Conservation (phyloP, 495 filamentous ascomycete species). For the Annulohypoxylon stygium region DNA sequence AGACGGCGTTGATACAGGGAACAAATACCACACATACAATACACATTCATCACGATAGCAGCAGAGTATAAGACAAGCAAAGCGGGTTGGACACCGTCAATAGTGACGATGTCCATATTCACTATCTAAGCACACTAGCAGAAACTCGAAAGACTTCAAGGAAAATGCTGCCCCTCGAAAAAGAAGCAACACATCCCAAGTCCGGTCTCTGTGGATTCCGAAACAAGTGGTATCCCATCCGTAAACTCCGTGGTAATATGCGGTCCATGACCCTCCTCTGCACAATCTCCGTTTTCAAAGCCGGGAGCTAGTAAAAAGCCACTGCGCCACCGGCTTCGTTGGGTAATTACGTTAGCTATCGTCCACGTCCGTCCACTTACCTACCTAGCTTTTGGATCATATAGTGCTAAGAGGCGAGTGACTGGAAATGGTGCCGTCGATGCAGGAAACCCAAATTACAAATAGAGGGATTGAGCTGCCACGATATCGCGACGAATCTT, state of each 20-base stretch:
- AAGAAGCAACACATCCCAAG: constrained; percentile 18
- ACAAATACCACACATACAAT: constrained; percentile 13
- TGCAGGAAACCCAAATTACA: constrained; percentile 61
- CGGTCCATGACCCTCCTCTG: neutral
- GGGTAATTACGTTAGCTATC: constrained; percentile 1
- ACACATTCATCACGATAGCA: constrained; percentile 10
- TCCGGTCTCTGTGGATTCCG: constrained; percentile 34
- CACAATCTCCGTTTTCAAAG: neutral
- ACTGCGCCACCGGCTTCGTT: neutral
- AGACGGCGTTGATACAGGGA: constrained; percentile 12
- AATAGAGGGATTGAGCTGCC: constrained; percentile 89
- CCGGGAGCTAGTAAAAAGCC: neutral
- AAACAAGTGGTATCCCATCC: constrained; percentile 44
- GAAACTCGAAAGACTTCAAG: constrained; percentile 31
- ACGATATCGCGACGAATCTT: constrained; percentile 94
- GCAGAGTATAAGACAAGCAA: constrained; percentile 25
- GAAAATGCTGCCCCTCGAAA: constrained; percentile 22
- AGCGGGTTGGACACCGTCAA: constrained; percentile 48
- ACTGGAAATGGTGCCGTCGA: neutral
- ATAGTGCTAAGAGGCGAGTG: neutral
- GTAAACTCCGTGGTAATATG: constrained; percentile 36
- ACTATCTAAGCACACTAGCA: constrained; percentile 47
- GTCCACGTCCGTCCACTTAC: constrained; percentile 3
- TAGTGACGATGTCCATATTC: constrained; percentile 44
- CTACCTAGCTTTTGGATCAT: constrained; percentile 11